These are phyloP conservation scores for Myrica gale DNA, from an alignment of 306 rosid genomes.

Conservation along the genomic window DNA sequence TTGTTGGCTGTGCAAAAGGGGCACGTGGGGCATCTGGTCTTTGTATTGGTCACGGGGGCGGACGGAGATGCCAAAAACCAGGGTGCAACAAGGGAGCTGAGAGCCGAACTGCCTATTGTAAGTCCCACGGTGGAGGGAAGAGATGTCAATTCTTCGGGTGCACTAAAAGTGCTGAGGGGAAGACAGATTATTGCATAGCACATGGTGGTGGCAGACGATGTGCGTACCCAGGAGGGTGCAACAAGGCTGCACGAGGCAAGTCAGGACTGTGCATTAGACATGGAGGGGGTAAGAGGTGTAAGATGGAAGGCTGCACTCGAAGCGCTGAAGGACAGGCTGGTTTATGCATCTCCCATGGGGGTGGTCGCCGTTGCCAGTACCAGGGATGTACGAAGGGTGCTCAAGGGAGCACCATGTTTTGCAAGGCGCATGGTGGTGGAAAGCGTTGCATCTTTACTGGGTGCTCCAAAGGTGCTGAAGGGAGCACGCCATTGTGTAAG, in stretches of 20 bases:
- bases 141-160: slow-evolving; percentile 89
- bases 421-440: slow-evolving; percentile 99
- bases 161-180: slow-evolving; percentile 98
- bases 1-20: slow-evolving; percentile 70
- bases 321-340: slow-evolving; percentile 99
- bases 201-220: slow-evolving; percentile 96
- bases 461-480: slow-evolving; percentile 98
- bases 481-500: slow-evolving; percentile 98
- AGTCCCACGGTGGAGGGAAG: slow-evolving; percentile 98
- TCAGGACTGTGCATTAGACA: slow-evolving; percentile 98
- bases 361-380: slow-evolving; percentile 91
- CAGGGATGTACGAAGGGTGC: slow-evolving; percentile 79
- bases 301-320: slow-evolving; percentile 68
- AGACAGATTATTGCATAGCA: slow-evolving; percentile 93
- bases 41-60: slow-evolving; percentile 99
- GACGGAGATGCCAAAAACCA: slow-evolving; percentile 94
- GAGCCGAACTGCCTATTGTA: slow-evolving; percentile 94
- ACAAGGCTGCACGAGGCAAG: slow-evolving; percentile 91
- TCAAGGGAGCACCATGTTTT: slow-evolving; percentile 87
- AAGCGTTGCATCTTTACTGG: slow-evolving; percentile 87
- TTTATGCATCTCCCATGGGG: slow-evolving; percentile 94
- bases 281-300: slow-evolving; percentile 97
- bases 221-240: slow-evolving; percentile 68
- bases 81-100: slow-evolving; percentile 98
- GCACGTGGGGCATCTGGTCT: slow-evolving; percentile 97